Evolutionary conservation across 495 filamentous ascomycete genomes (phyloP).

Genomic region (Cladorrhinum samala): DNA sequence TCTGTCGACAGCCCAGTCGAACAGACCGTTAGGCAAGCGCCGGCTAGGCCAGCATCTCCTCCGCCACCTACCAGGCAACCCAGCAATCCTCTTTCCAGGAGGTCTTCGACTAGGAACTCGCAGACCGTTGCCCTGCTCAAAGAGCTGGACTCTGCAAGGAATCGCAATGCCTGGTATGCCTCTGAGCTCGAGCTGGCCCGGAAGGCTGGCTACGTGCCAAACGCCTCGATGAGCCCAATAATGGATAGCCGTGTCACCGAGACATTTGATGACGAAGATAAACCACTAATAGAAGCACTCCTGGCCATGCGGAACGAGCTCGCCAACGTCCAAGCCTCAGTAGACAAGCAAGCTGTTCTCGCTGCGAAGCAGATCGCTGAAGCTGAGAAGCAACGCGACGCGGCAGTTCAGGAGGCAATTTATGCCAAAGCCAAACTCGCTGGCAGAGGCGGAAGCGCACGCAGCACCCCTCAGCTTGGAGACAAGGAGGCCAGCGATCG

Average conservation of each 20-base stretch:
- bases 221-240: conserved; percentile 61
- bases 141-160: conserved; percentile 76
- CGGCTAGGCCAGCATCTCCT: conserved; percentile 44
- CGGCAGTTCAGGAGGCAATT: conserved; percentile 83
- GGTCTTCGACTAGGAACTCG: conserved; percentile 48
- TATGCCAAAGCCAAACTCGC: conserved; percentile 93
- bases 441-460: conserved; percentile 65
- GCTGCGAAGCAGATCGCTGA: conserved; percentile 88
- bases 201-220: conserved; percentile 78
- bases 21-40: conserved; percentile 34
- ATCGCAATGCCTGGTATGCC: conserved; percentile 92
- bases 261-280: conserved; percentile 80
- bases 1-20: conserved; percentile 48
- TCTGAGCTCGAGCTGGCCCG: conserved; percentile 87
- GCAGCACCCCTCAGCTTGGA: conserved; percentile 66
- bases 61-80: conserved; percentile 46
- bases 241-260: conserved; percentile 72
- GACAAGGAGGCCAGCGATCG: conserved; percentile 62
- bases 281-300: conserved; percentile 86
- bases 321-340: conserved; percentile 72
- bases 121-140: conserved; percentile 61
- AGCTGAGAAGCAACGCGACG: conserved; percentile 86
- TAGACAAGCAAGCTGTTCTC: conserved; percentile 75
- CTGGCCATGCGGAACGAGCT: conserved; percentile 84
- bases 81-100: conserved; percentile 44